phyloP scores from a whole-genome alignment of 805 yeast species.

The Dipodascus geniculatus region DNA sequence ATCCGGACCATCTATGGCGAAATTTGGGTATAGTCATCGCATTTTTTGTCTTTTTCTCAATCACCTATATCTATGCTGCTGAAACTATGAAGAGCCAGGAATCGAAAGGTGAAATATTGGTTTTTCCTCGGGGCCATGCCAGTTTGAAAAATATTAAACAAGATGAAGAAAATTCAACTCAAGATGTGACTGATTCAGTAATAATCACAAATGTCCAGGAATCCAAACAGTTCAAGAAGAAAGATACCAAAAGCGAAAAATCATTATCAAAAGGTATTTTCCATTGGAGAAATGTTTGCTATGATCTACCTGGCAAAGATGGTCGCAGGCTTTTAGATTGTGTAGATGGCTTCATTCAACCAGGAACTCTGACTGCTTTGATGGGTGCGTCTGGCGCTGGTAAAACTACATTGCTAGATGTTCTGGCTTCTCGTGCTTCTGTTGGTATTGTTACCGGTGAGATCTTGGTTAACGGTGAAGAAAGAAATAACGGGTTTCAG shows the following conservation, averaged over 20 bases:
- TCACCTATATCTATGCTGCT: conserved; percentile 39
- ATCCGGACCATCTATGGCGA: conserved; percentile 45
- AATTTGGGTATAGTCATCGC: conserved; percentile 51
- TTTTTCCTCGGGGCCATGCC: conserved; percentile 30
- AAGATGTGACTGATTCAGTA: neutral
- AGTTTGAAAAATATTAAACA: conserved; percentile 10
- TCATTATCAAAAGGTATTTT: conserved; percentile 31
- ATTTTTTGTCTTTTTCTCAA: conserved; percentile 42
- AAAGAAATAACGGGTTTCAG: conserved; percentile 50
- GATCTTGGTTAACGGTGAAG: conserved; percentile 51
- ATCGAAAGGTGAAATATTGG: conserved; percentile 48
- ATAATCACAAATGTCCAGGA: conserved; percentile 5
- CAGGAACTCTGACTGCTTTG: conserved; percentile 69
- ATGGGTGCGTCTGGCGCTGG: conserved; percentile 83
- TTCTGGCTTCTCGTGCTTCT: conserved; percentile 57
- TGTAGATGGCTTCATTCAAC: conserved; percentile 76
- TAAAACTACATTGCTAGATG: conserved; percentile 62
- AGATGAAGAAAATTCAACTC: conserved; percentile 6
- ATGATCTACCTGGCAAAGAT: conserved; percentile 45
- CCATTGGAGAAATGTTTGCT: conserved; percentile 69
- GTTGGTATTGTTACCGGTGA: conserved; percentile 63
- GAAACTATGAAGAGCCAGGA: conserved; percentile 31
- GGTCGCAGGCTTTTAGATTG: conserved; percentile 50
- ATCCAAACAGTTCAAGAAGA: conserved; percentile 10
- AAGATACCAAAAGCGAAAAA: conserved; percentile 28